Conservation (phyloP, 257 asterid species). For the Solanum virginianum region DNA sequence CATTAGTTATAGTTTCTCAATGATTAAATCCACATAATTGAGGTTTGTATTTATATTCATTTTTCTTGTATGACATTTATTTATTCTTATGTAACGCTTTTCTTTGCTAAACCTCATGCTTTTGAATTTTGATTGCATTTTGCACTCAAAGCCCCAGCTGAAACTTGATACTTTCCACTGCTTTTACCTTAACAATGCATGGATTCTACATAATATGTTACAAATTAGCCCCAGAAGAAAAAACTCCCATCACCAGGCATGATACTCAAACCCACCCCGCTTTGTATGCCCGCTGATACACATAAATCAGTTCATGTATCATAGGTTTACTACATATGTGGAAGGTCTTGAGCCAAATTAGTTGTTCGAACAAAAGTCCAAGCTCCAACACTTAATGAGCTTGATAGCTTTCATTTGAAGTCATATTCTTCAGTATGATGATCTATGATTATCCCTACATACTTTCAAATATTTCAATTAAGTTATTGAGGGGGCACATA, state of each 20-base stretch:
- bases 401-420: neutral
- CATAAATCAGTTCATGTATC: neutral
- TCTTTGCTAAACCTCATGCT: neutral
- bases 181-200: neutral
- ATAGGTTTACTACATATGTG: neutral
- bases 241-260: neutral
- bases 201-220: neutral
- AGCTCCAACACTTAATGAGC: neutral
- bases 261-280: neutral
- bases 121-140: neutral
- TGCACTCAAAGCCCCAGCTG: neutral
- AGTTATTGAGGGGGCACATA: neutral
- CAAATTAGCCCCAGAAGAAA: neutral
- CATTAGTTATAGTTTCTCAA: neutral
- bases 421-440: neutral
- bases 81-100: neutral
- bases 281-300: neutral
- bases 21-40: neutral
- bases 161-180: neutral
- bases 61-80: neutral
- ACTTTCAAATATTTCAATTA: neutral
- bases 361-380: neutral
- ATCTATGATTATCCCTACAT: neutral
- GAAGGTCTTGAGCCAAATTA: neutral
- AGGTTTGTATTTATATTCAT: neutral